These are phyloP conservation scores for Seiridium cupressi DNA, from an alignment of 2,329 filamentous ascomycete species.

Conservation along the genomic window DNA sequence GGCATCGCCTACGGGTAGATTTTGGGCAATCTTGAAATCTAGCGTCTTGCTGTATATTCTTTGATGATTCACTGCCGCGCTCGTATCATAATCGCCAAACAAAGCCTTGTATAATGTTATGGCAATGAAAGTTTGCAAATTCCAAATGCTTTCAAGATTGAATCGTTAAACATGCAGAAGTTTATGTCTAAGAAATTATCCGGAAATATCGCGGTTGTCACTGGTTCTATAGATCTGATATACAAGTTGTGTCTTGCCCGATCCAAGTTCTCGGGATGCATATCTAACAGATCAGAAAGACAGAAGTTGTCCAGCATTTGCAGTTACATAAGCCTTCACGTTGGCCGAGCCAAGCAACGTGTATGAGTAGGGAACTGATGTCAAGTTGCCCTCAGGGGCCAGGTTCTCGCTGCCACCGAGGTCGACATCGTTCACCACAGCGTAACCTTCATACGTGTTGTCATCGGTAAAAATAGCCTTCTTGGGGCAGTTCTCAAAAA, in stretches of 20 bases:
- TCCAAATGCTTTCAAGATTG: no score
- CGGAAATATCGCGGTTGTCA: no score
- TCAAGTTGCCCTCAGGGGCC: constrained; percentile 45
- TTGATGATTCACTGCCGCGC: no score
- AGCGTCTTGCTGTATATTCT: not conserved
- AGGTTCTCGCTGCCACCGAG: constrained; percentile 44
- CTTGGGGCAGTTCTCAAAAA: constrained; percentile 19
- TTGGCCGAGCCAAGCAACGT: constrained; percentile 10
- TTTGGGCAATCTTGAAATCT: not conserved
- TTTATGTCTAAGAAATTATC: no score
- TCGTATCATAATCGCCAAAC: no score
- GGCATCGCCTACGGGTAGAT: not conserved
- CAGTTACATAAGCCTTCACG: constrained; percentile 10
- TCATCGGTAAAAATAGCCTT: constrained; percentile 33
- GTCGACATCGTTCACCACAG: constrained; percentile 37
- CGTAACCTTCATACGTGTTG: constrained; percentile 39
- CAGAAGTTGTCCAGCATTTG: constrained; percentile 10
- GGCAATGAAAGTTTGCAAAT: no score
- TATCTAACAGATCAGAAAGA: not conserved
- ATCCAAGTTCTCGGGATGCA: no score
- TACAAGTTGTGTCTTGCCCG: no score
- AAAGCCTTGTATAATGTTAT: no score
- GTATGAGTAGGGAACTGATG: constrained; percentile 11
- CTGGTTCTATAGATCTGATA: no score
- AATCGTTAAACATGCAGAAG: no score